Base-by-base conservation (phyloP, 176 grass and related monocot genomes). In the Sorghum bicolor region DNA sequence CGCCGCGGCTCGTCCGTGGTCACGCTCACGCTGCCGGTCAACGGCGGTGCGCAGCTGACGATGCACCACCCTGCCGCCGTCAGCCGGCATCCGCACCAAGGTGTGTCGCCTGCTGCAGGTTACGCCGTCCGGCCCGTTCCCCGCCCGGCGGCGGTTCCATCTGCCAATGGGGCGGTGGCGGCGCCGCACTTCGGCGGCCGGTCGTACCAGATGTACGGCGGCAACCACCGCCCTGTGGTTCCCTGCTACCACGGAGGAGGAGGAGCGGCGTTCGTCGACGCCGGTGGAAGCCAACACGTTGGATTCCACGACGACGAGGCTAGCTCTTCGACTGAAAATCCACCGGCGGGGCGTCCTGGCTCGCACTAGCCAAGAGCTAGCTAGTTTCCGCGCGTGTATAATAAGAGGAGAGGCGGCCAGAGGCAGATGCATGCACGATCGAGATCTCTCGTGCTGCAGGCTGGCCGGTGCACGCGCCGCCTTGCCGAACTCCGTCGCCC, bases 291-390 rank as follows among this genome's bases (percentile, higher is more conserved):
- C 10, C 24, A 61, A 12, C n/a, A 22, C 4, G 78, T 34, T 6
- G 52, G 53, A 10, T 50, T 10, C 32, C 39, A 22, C 41, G 70
- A 2, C 32, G 62, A 83, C 13, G 53, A 82, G 82, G 67, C 61
- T 64, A 79, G 50, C 62, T 79, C 85, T 8, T 81, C 81, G 48
- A 87, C 5, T 30, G 64, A 39, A 2, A 44, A 5, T 15, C 17
- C 34, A 5, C 52, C 37, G 61, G 14, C 28, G 36, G 47, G 45
- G 19, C 5, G 10, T 2, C 43, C 32, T 0, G 14, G 38, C 2
- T n/a, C 10, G 6, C 37, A 81, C 8, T 81, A 80, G n/a, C 37
- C n/a, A n/a, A n/a, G n/a, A n/a, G n/a, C 39, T 13, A 62, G 8
- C 22, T 24, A 83, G 12, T 34, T 45, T 4, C 47, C 19, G 12